Evolutionary conservation across 192 early-diverging fungal genomes (phyloP).

Genomic region (Umbelopsis sp.): DNA sequence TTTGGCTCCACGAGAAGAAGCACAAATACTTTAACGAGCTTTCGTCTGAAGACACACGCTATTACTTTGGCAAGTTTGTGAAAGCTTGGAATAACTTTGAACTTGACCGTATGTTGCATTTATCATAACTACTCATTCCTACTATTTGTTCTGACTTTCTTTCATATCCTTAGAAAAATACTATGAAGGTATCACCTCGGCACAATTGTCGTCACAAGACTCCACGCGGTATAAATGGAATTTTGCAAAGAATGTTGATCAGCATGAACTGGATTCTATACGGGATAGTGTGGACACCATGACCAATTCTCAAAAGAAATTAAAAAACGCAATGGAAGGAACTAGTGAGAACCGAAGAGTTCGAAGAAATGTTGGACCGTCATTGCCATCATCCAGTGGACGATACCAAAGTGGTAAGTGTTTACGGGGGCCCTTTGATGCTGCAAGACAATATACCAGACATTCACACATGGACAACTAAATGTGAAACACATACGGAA

Average conservation of each 20-base stretch:
- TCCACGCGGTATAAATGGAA: conserved; percentile 79
- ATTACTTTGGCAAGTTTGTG: conserved; percentile 85
- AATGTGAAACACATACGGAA: not conserved
- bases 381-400: not conserved
- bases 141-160: not conserved
- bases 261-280: conserved; percentile 54
- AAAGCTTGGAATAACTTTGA: conserved; percentile 82
- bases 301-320: conserved; percentile 40
- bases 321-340: not conserved
- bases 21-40: conserved; percentile 79
- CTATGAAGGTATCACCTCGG: conserved; percentile 69
- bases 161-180: conserved; percentile 51
- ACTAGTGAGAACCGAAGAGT: not conserved
- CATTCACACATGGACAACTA: not conserved
- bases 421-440: too few relatives aligned
- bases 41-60: conserved; percentile 61
- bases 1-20: conserved; percentile 79
- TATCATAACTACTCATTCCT: conserved; percentile 17
- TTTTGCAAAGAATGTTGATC: conserved; percentile 57
- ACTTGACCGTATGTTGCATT: conserved; percentile 51
- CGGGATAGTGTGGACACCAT: conserved; percentile 61
- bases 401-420: not conserved
- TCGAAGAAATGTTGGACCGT: not conserved
- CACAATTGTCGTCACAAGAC: conserved; percentile 60
- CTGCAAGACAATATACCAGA: too few relatives aligned